Conservation (phyloP, 208 protist species). For the Crithidia acanthocephali region DNA sequence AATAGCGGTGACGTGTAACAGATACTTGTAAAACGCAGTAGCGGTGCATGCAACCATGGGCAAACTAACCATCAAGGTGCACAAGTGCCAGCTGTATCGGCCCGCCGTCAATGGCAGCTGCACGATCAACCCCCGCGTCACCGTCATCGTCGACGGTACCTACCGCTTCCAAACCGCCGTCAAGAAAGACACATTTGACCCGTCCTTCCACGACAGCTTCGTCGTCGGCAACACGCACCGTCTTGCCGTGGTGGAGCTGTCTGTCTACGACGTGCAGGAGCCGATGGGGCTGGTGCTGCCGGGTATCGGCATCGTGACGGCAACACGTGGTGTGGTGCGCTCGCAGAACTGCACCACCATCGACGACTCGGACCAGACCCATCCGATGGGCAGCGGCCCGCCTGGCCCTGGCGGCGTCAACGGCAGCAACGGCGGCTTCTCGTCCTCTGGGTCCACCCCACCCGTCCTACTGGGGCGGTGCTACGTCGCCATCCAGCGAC, state of each 20-base stretch:
- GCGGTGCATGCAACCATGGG: constrained; percentile 49
- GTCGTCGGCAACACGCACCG: constrained; percentile 81
- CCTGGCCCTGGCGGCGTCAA: not conserved
- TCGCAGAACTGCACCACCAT: not conserved
- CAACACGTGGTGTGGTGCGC: constrained; percentile 29
- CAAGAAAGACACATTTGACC: constrained; percentile 42
- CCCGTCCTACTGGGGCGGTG: constrained; percentile 62
- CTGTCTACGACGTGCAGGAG: constrained; percentile 58
- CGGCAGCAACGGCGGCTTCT: constrained; percentile 1
- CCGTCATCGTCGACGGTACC: constrained; percentile 65
- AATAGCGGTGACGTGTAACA: too few relatives aligned
- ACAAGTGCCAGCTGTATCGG: constrained; percentile 48
- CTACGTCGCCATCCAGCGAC: constrained; percentile 65
- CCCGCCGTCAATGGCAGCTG: constrained; percentile 35
- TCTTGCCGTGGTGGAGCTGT: constrained; percentile 71
- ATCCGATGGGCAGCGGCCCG: not conserved
- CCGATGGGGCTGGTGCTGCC: constrained; percentile 35
- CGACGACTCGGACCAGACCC: constrained; percentile 15
- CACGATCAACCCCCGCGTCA: constrained; percentile 52
- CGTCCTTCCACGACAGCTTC: constrained; percentile 73
- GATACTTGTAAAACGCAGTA: too few relatives aligned
- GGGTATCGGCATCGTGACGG: constrained; percentile 29
- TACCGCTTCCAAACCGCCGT: constrained; percentile 72
- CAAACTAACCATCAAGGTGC: constrained; percentile 64
- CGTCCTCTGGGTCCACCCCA: constrained; percentile 19